Evolutionary conservation across 345 rosid genomes (phyloP).

Genomic region (Corchorus olitorius): DNA sequence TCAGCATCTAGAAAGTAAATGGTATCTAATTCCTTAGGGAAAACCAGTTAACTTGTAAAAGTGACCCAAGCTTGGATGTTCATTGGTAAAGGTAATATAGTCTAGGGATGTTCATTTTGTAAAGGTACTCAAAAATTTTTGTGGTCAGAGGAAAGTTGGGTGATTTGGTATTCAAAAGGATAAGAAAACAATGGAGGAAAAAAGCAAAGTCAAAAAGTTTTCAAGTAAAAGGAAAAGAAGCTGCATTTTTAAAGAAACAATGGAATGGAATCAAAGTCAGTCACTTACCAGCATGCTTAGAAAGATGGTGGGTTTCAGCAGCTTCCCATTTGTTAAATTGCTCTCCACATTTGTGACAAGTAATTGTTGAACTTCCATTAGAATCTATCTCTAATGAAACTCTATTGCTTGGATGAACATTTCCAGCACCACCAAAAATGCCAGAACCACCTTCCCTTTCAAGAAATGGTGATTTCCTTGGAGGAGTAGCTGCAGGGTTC

Average conservation of each 20-base stretch:
- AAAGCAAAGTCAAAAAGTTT: conserved; percentile 20
- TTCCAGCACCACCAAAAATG: conserved; percentile 33
- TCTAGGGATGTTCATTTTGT: not conserved
- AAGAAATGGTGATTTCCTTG: conserved; percentile 56
- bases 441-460: conserved; percentile 56
- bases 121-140: conserved; percentile 11
- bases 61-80: conserved; percentile 1
- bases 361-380: conserved; percentile 55
- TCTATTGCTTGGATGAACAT: conserved; percentile 50
- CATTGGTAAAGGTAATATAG: conserved; percentile 5
- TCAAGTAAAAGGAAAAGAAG: not conserved
- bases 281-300: conserved; percentile 94
- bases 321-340: conserved; percentile 90
- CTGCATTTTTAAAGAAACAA: not conserved
- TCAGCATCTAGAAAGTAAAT: not conserved
- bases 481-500: conserved; percentile 49
- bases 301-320: conserved; percentile 96
- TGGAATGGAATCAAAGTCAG: not conserved
- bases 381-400: conserved; percentile 63
- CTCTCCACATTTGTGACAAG: conserved; percentile 98
- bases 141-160: conserved; percentile 21
- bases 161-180: conserved; percentile 13
- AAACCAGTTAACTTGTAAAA: not conserved
- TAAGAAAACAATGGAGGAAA: conserved; percentile 19
- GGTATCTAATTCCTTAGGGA: not conserved